Base-by-base conservation (phyloP, 2,329 filamentous ascomycete genomes). In the Sporothrix protearum region DNA sequence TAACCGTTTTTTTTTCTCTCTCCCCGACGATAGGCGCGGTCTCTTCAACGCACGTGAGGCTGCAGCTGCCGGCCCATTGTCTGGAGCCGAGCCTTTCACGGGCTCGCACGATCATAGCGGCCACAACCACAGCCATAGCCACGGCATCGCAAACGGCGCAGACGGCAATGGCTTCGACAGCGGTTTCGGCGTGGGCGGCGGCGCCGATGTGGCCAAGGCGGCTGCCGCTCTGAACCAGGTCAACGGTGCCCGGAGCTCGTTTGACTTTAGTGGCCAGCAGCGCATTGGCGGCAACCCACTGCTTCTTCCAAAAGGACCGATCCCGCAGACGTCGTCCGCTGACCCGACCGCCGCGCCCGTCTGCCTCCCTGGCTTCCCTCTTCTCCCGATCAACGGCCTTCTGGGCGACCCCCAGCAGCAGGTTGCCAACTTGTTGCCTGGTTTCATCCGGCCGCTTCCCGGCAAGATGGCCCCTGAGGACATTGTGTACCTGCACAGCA, bases 391-490 rank as follows among this genome's bases (percentile, higher is more conserved):
- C 51, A 75, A 75, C n/a, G 72, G 73, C 7, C 68, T 74, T 5
- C 71, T 75, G 79, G 78, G 45, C 80, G 74, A 75, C 33, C 73
- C 74, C 6, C 72, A 75, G 47, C 73, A 75, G 51, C 74, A 75
- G 70, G 83, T 72, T 7, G 66, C 71, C 61, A 80, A 84, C 45
- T 83, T 89, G 71, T 81, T 90, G 28, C 88, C 89, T 49, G 81
- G 82, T 42, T 97, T 93, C 78, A 89, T 97, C 77, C 92, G 92
- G 77, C 90, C 93, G 30, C 84, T 97, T 7, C 93, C 94, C 0
- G 81, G 87, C 57, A 91, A 91, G 77, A 91, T 97, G 76, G 89
- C 91, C 6, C 85, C 87, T 16, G 93, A 97, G 76, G 94, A 97
- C 82, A 87, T 97, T 73, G 86, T 89, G 71, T 97, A 96, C 80